These are phyloP conservation scores for Lumnitzera littorea DNA, from an alignment of 345 rosid genomes.

Conservation along the genomic window DNA sequence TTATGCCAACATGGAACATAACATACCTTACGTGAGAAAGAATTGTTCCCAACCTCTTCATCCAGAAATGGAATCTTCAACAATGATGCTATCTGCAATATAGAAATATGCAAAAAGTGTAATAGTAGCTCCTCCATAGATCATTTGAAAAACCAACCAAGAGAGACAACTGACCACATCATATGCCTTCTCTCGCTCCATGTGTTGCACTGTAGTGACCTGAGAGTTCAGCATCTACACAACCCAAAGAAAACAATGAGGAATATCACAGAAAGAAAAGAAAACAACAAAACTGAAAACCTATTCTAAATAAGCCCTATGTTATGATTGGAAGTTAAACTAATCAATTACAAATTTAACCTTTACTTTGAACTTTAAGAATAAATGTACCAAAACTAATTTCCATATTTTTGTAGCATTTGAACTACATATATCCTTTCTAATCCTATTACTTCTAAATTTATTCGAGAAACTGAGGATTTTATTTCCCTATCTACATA, in stretches of 20 bases:
- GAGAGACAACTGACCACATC: slow-evolving; percentile 48
- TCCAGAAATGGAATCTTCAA: slow-evolving; percentile 83
- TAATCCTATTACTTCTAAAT: too few species aligned
- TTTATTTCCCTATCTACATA: too few species aligned
- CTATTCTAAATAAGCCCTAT: neutral
- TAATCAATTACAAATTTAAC: too few species aligned
- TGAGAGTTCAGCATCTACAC: slow-evolving; percentile 72
- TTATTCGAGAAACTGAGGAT: too few species aligned
- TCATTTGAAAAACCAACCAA: neutral
- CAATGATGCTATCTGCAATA: slow-evolving; percentile 57
- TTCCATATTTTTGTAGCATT: too few species aligned
- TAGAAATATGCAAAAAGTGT: neutral
- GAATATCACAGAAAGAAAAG: neutral
- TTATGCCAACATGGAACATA: neutral
- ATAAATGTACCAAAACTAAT: too few species aligned
- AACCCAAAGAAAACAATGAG: slow-evolving; percentile 3
- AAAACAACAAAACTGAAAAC: slow-evolving; percentile 1
- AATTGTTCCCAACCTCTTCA: slow-evolving; percentile 60
- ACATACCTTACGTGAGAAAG: slow-evolving; percentile 67
- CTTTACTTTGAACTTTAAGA: too few species aligned
- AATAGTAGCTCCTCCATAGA: neutral
- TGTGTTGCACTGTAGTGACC: slow-evolving; percentile 63
- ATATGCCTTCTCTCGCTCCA: slow-evolving; percentile 81
- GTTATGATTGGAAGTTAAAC: neutral
- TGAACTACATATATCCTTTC: too few species aligned